These are phyloP conservation scores for Atkinsonella hypoxylon DNA, from an alignment of 2,329 filamentous ascomycete species.

Conservation along the genomic window DNA sequence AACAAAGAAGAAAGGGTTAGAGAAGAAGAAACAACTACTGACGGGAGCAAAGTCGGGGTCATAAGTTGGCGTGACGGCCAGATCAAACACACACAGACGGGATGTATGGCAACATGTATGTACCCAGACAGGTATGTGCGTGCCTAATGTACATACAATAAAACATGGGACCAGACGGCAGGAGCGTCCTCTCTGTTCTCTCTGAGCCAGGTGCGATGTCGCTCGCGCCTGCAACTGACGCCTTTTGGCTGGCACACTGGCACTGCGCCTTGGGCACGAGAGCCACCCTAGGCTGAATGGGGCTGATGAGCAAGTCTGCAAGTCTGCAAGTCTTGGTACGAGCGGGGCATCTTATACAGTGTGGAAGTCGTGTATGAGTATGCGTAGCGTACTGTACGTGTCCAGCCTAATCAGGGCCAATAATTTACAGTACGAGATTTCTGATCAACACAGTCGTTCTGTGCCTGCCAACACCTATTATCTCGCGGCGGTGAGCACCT, in stretches of 20 bases:
- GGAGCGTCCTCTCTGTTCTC: too few species aligned
- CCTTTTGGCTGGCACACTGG: background rate
- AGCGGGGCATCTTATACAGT: background rate
- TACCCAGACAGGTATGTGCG: too few species aligned
- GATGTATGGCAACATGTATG: too few species aligned
- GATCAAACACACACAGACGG: background rate
- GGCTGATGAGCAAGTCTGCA: background rate
- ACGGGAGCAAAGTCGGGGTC: background rate
- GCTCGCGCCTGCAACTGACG: background rate
- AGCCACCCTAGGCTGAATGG: background rate
- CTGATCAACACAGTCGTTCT: too few species aligned
- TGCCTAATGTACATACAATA: too few species aligned
- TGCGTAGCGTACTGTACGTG: too few species aligned
- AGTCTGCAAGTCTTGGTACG: constrained; percentile 1
- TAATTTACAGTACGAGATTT: too few species aligned
- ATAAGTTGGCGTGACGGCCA: background rate
- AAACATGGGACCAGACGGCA: too few species aligned
- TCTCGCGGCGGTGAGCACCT: constrained; percentile 1
- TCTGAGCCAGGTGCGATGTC: background rate
- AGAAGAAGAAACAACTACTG: background rate
- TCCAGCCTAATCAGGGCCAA: too few species aligned
- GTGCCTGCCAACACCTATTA: too few species aligned
- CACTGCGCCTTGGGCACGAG: background rate
- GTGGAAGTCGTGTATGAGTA: background rate
- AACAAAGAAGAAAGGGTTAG: background rate